Base-by-base conservation (phyloP, 164 flowering plant species). In the Liquidambar formosana region DNA sequence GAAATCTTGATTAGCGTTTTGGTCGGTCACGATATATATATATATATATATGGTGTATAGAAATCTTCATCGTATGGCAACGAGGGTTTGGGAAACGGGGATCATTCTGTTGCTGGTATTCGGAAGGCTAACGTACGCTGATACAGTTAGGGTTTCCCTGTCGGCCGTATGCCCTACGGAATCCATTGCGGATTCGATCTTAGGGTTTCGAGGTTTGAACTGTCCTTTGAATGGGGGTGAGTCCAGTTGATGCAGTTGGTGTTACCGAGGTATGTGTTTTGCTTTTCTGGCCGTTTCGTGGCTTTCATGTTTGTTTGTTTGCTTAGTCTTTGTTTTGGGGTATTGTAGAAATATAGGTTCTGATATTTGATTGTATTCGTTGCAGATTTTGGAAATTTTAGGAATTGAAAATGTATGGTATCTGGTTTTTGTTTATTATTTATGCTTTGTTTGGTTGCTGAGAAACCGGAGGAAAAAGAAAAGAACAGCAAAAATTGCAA, bases 221-320 rank as follows among this genome's bases (percentile, higher is more conserved):
- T 82, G 79, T 45, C 60, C 58, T 15, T 13, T 71, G 0, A 16
- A 19, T 57, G 73, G 62, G n/a, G 70, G 15, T 61, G 68, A 57
- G 33, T 57, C 69, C 64, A n/a, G 38, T 65, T 18, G 60, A 58
- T 53, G 52, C 67, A 47, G 23, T 61, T 49, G 77, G 75, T 45
- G 79, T 79, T 22, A 76, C 69, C 38, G 84, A 82, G 89, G 87
- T 83, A 70, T 64, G 72, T 52, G 18, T 8, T 23, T 54, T 33
- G 44, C 44, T 28, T 51, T 27, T 8, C 5, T 33, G 13, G 53
- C 4, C 33, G 15, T 44, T 56, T 57, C 16, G 21, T 41, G 8
- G 4, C 10, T 59, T 19, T 48, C 25, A 33, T 6, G 3, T 56
- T 46, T 47, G 14, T 21, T 9, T 71, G 6, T n/a, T 16, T 22